Evolutionary conservation across 176 grass and related monocot genomes (phyloP).

Genomic region (Miscanthus lutarioriparius): DNA sequence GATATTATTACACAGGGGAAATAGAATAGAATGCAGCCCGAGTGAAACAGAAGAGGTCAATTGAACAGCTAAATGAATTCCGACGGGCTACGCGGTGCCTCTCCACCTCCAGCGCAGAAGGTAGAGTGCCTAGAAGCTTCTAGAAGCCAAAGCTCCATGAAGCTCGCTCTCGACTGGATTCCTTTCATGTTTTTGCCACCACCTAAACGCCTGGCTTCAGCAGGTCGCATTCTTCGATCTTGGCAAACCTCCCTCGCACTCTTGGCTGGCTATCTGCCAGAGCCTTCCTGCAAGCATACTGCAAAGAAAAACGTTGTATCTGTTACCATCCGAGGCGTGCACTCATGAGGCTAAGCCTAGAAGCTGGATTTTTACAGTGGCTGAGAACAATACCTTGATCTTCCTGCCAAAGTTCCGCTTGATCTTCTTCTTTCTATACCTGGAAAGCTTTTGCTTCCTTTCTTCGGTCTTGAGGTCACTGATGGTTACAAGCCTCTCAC

Average conservation of each 20-base stretch:
- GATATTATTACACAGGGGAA: constrained; percentile 46
- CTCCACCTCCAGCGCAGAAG: constrained; percentile 23
- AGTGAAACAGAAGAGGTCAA: background rate
- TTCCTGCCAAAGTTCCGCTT: constrained; percentile 96
- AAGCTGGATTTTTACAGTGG: background rate
- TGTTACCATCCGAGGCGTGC: background rate
- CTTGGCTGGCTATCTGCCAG: constrained; percentile 97
- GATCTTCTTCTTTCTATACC: constrained; percentile 96
- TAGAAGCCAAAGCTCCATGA: constrained; percentile 27
- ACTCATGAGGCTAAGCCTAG: background rate
- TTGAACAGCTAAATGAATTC: constrained; percentile 46
- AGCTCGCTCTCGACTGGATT: constrained; percentile 2
- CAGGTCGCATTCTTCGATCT: constrained; percentile 72
- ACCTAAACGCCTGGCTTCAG: constrained; percentile 51
- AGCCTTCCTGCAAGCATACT: constrained; percentile 98
- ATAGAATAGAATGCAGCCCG: constrained; percentile 38
- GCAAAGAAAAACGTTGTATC: constrained; percentile 5
- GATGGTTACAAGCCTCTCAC: constrained; percentile 80
- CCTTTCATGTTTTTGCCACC: constrained; percentile 10
- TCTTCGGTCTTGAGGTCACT: constrained; percentile 83
- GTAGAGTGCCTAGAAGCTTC: constrained; percentile 31
- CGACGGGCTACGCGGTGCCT: constrained; percentile 22
- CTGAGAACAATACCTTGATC: constrained; percentile 75
- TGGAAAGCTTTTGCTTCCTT: constrained; percentile 90
- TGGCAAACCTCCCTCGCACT: constrained; percentile 94